Base-by-base conservation (phyloP, 768 basidiomycete species). In the Rhizopogon sp. region DNA sequence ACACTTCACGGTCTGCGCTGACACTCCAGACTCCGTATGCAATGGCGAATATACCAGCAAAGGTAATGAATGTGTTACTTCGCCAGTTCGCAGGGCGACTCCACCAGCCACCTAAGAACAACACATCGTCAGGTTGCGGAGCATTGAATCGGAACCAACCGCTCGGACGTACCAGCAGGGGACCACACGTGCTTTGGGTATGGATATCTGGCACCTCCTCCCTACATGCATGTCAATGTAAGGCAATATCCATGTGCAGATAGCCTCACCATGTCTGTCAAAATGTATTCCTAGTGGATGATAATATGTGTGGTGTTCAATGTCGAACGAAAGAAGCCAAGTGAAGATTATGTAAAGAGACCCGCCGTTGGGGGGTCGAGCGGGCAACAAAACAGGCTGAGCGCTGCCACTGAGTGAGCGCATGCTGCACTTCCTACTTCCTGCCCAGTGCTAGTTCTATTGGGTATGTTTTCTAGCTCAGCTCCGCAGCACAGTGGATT, bases 111-210 rank as follows among this genome's bases (percentile, higher is more conserved):
- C 94, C 93, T 93, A 61, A 50, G 14, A 33, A 50, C 43, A 9
- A 3, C 16, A 17, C 35, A 43, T 60, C 45, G 16, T 25, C 37
- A n/a, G 49, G 50, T 46, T 53, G 44, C 53, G 54, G 39, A 17
- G 28, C 16, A 40, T 45, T 37, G 42, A 41, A 42, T 50, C 45
- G 47, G 11, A 39, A 44, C 16, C 42, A 17, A 31, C 33, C 46
- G 46, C 46, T 47, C 20, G 20, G 17, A 73, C 71, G 58, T 52
- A 91, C 92, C 92, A 60, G 93, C 79, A 66, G 95, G 94, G 22
- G 93, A 88, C 92, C 93, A 98, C 53, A 97, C 94, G 66, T 89
- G 82, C 77, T 94, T 95, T 33, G 93, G 94, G 70, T 87, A 97
- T 8, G 93, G 92, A 79, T 91, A 97, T 74, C 91, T 85, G 53